phyloP scores from a whole-genome alignment of 176 grass and related monocot genomes.

The Oryza punctata region DNA sequence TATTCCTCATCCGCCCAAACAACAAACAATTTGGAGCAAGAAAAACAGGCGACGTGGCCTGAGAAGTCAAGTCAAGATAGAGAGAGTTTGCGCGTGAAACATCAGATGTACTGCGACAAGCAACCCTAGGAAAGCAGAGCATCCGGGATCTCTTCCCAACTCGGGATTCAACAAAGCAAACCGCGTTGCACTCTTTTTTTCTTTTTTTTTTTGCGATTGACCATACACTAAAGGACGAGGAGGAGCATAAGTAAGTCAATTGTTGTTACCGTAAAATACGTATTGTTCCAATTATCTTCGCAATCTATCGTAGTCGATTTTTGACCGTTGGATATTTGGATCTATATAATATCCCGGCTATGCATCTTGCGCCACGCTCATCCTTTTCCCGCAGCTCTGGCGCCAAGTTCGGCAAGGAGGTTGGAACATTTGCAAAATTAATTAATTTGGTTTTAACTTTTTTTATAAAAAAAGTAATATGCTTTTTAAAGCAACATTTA shows the following conservation, averaged over 20 bases:
- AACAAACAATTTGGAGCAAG: neutral
- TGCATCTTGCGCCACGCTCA: too few relatives aligned
- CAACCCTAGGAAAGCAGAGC: neutral
- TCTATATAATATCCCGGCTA: too few relatives aligned
- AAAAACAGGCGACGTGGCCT: neutral
- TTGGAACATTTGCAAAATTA: too few relatives aligned
- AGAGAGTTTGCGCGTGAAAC: neutral
- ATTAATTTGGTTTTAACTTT: too few relatives aligned
- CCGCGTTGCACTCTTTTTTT: neutral
- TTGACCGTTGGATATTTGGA: neutral
- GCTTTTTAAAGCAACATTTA: too few relatives aligned
- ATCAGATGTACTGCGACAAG: neutral
- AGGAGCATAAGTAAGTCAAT: neutral
- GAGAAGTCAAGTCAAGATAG: conserved; percentile 17
- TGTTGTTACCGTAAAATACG: neutral
- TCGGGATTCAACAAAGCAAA: neutral
- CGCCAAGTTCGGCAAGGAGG: too few relatives aligned
- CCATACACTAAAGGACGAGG: neutral
- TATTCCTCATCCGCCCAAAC: too few relatives aligned
- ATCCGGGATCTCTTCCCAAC: neutral
- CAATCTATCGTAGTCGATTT: neutral
- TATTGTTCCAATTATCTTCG: neutral
- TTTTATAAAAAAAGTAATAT: too few relatives aligned
- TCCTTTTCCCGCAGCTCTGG: too few relatives aligned
- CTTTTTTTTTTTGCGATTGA: neutral